Evolutionary conservation across 305 asterid species (phyloP), one percentile per base, ranked within the genome.

Genomic region (Striga hermonthica): DNA sequence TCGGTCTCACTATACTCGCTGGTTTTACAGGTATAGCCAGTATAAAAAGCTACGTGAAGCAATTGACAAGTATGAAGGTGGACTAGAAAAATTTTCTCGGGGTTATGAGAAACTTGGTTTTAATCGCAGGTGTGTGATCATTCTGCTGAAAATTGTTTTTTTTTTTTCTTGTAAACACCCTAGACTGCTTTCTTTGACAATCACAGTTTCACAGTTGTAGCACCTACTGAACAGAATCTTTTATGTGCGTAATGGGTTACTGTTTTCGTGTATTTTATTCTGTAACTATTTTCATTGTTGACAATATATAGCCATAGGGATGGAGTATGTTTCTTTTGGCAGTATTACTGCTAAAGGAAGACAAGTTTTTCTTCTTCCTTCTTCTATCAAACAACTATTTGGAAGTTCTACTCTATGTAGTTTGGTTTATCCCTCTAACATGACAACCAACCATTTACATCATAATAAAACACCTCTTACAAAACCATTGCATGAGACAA

Each of bases 21-120:
- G n/a, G 12, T 64, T 44, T 74, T 75, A 45, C 83, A 94, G 99
- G 75, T 94, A 79, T 82, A 80, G 75, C 47, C 98, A 86, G 71
- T 94, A 94, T 76, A 86, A 74, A 79, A 88, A 74, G 79, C 28
- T 84, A 78, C 89, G 97, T 4, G 89, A 83, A 50, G 83, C 89
- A 70, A 91, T 94, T 81, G 94, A 94, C 84, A 80, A 81, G 75
- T 78, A 78, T 74, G 99, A 94, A 78, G 99, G 99, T 69, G 98
- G 97, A 70, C 60, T 94, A 72, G 98, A 94, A 80, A 64, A 35
- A 48, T 94, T 94, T 81, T 94, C 99, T 71, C 96, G 99, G 75
- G 98, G 99, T 48, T 91, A 84, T 62, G 98, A 91, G 82, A 91
- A 88, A 71, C 78, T 91, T 75, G 99, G 99, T 73, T 91, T 94